Percentiles rank a stretch among this genome's conserved stretches.
These are phyloP conservation scores for Scenedesmus sp. DNA, from an alignment of 163 green algal species.

Conservation along the genomic window DNA sequence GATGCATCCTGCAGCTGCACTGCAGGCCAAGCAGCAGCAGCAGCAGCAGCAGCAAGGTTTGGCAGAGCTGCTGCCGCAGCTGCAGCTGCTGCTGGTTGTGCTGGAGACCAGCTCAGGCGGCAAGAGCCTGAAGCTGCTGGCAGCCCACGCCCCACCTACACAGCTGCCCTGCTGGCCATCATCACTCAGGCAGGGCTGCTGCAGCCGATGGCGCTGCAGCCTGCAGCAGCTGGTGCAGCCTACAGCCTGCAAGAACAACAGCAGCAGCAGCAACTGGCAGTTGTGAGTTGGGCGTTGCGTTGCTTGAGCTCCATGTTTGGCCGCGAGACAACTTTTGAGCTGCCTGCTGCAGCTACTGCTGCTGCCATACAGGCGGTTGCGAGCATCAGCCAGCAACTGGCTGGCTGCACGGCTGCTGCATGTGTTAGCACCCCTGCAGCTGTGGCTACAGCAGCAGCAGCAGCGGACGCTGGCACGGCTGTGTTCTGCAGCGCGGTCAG, in stretches of 20 bases:
- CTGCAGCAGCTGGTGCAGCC: neutral
- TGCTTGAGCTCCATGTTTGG: slow-evolving; percentile 39
- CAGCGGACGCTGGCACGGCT: neutral
- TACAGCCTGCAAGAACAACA: neutral
- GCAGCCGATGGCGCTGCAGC: neutral
- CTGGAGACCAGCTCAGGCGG: neutral
- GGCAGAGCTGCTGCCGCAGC: neutral
- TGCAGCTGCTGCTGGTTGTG: slow-evolving; percentile 47
- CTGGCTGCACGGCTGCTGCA: neutral
- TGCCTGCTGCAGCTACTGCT: slow-evolving; percentile 14
- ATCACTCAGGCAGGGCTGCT: slow-evolving; percentile 18
- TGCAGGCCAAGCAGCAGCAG: neutral
- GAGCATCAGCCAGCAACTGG: neutral
- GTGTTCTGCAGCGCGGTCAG: slow-evolving; percentile 7
- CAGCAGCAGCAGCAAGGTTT: neutral
- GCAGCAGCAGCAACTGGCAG: slow-evolving; percentile 29
- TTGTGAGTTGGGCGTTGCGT: slow-evolving; percentile 13
- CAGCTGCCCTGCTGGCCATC: slow-evolving; percentile 8
- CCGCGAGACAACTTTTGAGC: slow-evolving; percentile 12
- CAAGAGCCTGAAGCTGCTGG: slow-evolving; percentile 18
- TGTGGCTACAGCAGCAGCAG: slow-evolving; percentile 14
- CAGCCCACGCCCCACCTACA: slow-evolving; percentile 18
- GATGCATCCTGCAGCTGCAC: neutral
- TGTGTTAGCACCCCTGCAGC: neutral
- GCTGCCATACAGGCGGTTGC: slow-evolving; percentile 3